phyloP scores from a whole-genome alignment of 1,284 basidiomycete genomes.

The Schizopora paradoxa region DNA sequence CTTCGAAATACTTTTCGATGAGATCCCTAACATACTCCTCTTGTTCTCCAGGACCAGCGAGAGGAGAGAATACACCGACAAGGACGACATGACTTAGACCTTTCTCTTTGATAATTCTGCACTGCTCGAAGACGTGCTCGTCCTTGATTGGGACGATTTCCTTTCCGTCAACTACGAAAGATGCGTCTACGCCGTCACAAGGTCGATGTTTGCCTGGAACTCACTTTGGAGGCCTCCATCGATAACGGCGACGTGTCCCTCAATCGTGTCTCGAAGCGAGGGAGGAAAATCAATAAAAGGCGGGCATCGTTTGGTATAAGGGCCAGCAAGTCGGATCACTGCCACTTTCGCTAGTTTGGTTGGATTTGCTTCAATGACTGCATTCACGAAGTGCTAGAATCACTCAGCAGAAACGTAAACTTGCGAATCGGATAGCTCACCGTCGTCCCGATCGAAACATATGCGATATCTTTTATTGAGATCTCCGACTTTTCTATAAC shows the following conservation, averaged over 20 bases:
- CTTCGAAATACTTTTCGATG: conserved; percentile 34
- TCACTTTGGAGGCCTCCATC: conserved; percentile 44
- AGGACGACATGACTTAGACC: conserved; percentile 40
- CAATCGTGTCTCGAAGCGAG: conserved; percentile 35
- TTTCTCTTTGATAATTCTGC: conserved; percentile 35
- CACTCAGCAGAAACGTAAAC: background rate
- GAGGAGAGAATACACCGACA: conserved; percentile 46
- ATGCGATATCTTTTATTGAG: conserved; percentile 32
- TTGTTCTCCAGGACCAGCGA: conserved; percentile 40
- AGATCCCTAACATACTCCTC: conserved; percentile 41
- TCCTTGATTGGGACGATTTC: conserved; percentile 38
- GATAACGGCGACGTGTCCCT: conserved; percentile 39
- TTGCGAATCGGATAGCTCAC: conserved; percentile 21
- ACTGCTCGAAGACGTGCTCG: conserved; percentile 38
- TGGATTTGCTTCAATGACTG: conserved; percentile 45
- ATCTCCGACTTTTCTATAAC: conserved; percentile 34
- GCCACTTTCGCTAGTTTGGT: conserved; percentile 45
- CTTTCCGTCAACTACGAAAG: conserved; percentile 37
- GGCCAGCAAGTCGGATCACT: conserved; percentile 46
- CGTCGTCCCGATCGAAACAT: conserved; percentile 45
- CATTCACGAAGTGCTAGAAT: conserved; percentile 41
- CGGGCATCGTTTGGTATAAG: conserved; percentile 36
- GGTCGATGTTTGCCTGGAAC: background rate
- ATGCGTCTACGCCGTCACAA: too few species aligned
- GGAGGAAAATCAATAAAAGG: conserved; percentile 45